Base-by-base conservation (phyloP, 192 early-diverging fungal genomes). In the Podila epigama region DNA sequence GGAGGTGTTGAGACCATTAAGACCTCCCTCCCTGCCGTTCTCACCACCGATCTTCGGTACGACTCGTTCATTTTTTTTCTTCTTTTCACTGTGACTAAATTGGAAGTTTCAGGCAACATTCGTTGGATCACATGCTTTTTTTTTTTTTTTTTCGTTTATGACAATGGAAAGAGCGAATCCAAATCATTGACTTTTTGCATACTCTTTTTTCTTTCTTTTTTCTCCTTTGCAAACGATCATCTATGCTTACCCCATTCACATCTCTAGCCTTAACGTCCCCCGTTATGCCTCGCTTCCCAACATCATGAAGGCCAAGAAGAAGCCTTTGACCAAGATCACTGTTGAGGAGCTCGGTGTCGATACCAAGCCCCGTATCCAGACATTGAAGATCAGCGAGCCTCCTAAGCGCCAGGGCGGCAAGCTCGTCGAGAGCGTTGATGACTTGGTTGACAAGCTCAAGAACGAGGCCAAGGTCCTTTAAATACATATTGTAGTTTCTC, bases 281-380 rank as follows among this genome's bases (percentile, higher is more conserved):
- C 89, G 96, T 59, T 99, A 95, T 72, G 98, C 95, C 16, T 96
- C 98, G 40, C 87, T 99, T 53, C 94, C 87, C 41, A 94, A 92
- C 85, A 97, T 97, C 79, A 97, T 97, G 97, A 99, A 99, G 89
- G 97, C 97, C 57, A 99, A 97, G 87, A 98, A 97, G 89, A 99
- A 99, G 90, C 93, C 94, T 44, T 77, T 99, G 62, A 80, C 81
- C 56, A 94, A 91, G 79, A 44, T 93, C 27, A 86, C 90, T 15
- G 92, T 92, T 16, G 86, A 85, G 32, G 90, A 95, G 48, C 85
- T 98, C 27, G 90, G 87, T 34, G 90, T 99, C 12, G 96, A 98
- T 58, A 85, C 97, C 55, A 89, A 81, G 66, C 90, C 91, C 62
- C 89, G 93, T 7, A 75, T 99, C 58, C 84, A 94, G 84, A 96